Evolutionary conservation across 2,329 filamentous ascomycete genomes (phyloP), one percentile per base, ranked within the genome.

Genomic region (Catunica adiposa): DNA sequence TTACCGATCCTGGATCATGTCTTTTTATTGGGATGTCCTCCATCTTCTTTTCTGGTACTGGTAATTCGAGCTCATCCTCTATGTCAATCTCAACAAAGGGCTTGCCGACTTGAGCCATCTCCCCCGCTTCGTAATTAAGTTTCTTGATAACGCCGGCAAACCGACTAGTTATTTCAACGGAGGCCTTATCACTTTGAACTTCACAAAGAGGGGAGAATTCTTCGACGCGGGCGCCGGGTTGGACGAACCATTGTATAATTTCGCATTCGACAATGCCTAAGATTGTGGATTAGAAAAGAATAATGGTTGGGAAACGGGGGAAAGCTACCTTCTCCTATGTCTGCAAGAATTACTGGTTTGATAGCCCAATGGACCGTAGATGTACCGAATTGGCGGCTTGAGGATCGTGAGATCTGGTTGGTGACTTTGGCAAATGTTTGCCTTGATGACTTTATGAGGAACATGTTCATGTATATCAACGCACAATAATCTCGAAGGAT

Each of bases 231-330:
- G 92, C 92, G 58, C 89, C 90, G 52, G 94, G 89, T 70, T 96
- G 85, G 61, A 98, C 90, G 67, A 97, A 98, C 92, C 92, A 98
- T 73, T 98, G 92, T 64, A 97, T 97, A 64, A 98, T 87, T 70
- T 98, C 92, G 66, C 92, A 95, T 71, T 98, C 92, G 66, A 92
- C 89, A 64, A 97, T 98, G 56, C 92, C 92, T 92, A 63, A 44
- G 53, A 54, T 50, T 53, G 1, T 34, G 37, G 11, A 23, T 51
- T 40, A 51, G 50, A 15, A n/a, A 14, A 8, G n/a, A 56, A 11
- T 44, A 15, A 20, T 38, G 17, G 20, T n/a, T 6, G 25, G 15
- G 29, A 9, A 22, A 20, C 1, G 4, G 23, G 15, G 23, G 29
- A 23, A 25, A 9, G 66, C 70, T 62, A 84, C 85, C 85, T 75